A percentile compares a stretch with the other conserved stretches of the same genome.
These are phyloP conservation scores for Periglandula ipomoeae DNA, from an alignment of 2,329 filamentous ascomycete species.

Conservation along the genomic window DNA sequence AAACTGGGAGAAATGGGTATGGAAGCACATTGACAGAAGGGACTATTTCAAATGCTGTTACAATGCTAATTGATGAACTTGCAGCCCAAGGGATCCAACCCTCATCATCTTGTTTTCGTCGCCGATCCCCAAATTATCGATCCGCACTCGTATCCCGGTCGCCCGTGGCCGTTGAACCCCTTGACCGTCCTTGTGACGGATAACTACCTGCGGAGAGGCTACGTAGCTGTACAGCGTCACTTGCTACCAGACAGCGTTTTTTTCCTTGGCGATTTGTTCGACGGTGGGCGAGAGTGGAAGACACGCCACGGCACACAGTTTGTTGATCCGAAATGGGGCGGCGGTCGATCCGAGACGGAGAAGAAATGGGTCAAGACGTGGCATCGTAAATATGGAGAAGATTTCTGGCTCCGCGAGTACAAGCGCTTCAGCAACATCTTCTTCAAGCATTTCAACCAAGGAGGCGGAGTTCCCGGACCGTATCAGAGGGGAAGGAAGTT, in stretches of 20 bases:
- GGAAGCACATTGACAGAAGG: conserved; percentile 15
- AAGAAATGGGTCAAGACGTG: conserved; percentile 51
- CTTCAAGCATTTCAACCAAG: conserved; percentile 56
- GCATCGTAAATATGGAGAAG: conserved; percentile 66
- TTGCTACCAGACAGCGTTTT: conserved; percentile 81
- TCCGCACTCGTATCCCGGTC: conserved; percentile 86
- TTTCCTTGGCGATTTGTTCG: conserved; percentile 91
- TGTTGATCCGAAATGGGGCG: conserved; percentile 50
- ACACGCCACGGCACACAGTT: conserved; percentile 50
- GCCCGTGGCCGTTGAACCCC: conserved; percentile 50
- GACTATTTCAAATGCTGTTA: not conserved
- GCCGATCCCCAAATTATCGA: conserved; percentile 90
- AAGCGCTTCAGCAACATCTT: conserved; percentile 80
- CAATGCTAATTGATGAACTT: not conserved
- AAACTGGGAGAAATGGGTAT: conserved; percentile 88
- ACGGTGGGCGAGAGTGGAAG: conserved; percentile 92
- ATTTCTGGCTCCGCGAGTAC: conserved; percentile 84
- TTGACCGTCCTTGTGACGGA: conserved; percentile 62
- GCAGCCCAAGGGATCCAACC: conserved; percentile 67
- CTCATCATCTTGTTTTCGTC: conserved; percentile 76
- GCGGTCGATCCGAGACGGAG: conserved; percentile 41
- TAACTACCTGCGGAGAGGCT: conserved; percentile 78
- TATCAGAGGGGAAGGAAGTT: conserved; percentile 65
- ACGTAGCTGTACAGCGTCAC: conserved; percentile 63
- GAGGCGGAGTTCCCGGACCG: conserved; percentile 41